Base-by-base conservation (phyloP, 176 grass and related monocot genomes). In the Dendrocalamus sinicus region DNA sequence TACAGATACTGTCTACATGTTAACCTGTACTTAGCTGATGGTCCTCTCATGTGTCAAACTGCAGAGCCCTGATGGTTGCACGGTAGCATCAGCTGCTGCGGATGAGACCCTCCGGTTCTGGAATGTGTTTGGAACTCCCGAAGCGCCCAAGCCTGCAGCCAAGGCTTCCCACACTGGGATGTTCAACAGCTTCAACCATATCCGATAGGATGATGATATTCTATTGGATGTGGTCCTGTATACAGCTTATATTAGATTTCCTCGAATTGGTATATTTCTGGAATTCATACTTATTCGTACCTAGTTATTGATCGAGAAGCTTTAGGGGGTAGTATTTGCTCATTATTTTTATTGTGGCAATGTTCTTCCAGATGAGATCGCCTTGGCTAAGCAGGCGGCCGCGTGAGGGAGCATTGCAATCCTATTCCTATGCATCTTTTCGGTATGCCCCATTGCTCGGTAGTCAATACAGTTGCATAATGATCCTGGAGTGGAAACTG, bases 31-130 rank as follows among this genome's bases (percentile, higher is more conserved):
- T 22, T 84, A 75, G 24, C 76, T 91, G 54, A 91, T 57, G 10
- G 2, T 81, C 14, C 73, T 85, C 32, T 15, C 44, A 8, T 47
- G 37, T 78, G 48, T 40, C 71, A 65, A 83, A 83, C 7, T 80
- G 81, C 85, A 94, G 92, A 94, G 90, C 6, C 92, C 92, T 60
- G 90, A 94, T 83, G 90, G 92, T 54, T 88, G 87, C 87, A 92
- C 84, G 1, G 92, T 92, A 14, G 92, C 87, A 61, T 94, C 92
- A 75, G 92, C 90, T 75, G 84, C 92, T 69, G 92, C 87, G 8
- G 92, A 94, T 28, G 92, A 94, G 79, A 92, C 90, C 30, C 77
- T 94, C 3, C 88, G 87, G 37, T 94, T 94, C 65, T 94, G 92
- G 92, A 92, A 94, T 16, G 85, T 94, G 23, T 94, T 94, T 75